Evolutionary conservation across 805 yeast species (phyloP), one percentile per base, ranked within the genome.

Genomic region (Cyberlindnera americana): DNA sequence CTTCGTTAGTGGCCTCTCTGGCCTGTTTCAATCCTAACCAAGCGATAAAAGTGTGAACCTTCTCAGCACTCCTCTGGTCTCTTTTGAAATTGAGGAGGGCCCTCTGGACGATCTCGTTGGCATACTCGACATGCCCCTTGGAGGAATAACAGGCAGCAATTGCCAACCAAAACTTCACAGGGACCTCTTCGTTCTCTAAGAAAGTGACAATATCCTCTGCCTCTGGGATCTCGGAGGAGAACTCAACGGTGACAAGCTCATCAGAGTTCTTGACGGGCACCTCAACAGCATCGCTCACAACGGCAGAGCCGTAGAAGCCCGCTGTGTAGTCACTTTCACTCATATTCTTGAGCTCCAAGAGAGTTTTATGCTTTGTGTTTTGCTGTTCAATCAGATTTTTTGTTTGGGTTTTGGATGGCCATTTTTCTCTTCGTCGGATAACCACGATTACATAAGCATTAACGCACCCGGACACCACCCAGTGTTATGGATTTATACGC

Each of bases 241-340:
- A 72, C 54, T 89, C 91, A 50, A 93, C 77, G 37, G 87, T 83
- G 47, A 91, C 96, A 46, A 87, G 84, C 64, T 89, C 95, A 53
- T 83, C 85, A 42, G 81, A 80, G 41, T 75, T 83, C 47, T 72
- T 72, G 57, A 88, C 67, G 30, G 95, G 96, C 54, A 91, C 83
- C 60, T 68, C 72, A 29, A 67, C 38, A 8, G 46, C 30, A 19
- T 35, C 33, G 2, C 37, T 38, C 10, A 36, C 34, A 14, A 15
- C 35, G 3, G 27, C 33, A 5, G n/a, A 8, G n/a, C 41, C 42
- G 33, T 47, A 48, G 44, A 30, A 48, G 4, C 42, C 37, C 19
- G 44, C 41, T 13, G 47, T 41, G 28, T 19, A 21, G 27, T 37
- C 43, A 14, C 23, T 21, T n/a, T 41, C 47, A 15, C 31, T 35